Conservation (phyloP, 352 stramenopile species). For the Aphanomyces cochlioides region DNA sequence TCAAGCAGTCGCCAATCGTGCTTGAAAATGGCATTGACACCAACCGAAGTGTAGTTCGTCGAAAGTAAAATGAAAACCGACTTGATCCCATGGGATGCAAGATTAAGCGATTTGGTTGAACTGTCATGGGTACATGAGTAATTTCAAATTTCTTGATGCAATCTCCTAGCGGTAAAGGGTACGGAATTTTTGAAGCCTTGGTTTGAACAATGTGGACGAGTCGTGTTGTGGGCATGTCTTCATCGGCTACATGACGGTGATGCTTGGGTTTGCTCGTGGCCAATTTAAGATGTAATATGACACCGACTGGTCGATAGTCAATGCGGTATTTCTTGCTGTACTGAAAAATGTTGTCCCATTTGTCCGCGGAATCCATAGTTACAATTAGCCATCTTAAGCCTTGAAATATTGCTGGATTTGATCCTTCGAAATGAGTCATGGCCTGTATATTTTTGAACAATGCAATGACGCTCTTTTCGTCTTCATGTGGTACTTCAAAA, state of each 20-base stretch:
- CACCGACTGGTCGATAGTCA: slow-evolving; percentile 2
- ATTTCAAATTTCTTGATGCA: no score
- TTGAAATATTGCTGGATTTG: background rate
- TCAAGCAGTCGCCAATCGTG: slow-evolving; percentile 5
- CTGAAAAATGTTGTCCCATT: background rate
- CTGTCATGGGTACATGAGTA: background rate
- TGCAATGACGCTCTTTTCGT: background rate
- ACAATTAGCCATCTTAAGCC: background rate
- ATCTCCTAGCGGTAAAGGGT: no score
- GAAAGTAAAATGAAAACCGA: background rate
- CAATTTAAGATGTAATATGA: background rate
- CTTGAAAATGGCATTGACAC: slow-evolving; percentile 27
- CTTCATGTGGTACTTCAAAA: slow-evolving; percentile 5
- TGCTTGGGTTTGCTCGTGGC: slow-evolving; percentile 11
- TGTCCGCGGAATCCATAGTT: background rate
- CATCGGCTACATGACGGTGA: slow-evolving; percentile 5
- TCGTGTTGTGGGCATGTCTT: background rate
- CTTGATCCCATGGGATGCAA: background rate
- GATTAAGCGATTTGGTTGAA: slow-evolving; percentile 7
- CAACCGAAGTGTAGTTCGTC: slow-evolving; percentile 1
- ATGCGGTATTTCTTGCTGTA: slow-evolving; percentile 14
- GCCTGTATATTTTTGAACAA: background rate
- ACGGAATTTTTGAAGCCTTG: no score
- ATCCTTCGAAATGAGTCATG: slow-evolving; percentile 13
- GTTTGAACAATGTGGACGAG: background rate